These are phyloP conservation scores for Marchantia polymorpha DNA, from an alignment of 225 moss, liverwort and hornwort genomes.

Conservation along the genomic window DNA sequence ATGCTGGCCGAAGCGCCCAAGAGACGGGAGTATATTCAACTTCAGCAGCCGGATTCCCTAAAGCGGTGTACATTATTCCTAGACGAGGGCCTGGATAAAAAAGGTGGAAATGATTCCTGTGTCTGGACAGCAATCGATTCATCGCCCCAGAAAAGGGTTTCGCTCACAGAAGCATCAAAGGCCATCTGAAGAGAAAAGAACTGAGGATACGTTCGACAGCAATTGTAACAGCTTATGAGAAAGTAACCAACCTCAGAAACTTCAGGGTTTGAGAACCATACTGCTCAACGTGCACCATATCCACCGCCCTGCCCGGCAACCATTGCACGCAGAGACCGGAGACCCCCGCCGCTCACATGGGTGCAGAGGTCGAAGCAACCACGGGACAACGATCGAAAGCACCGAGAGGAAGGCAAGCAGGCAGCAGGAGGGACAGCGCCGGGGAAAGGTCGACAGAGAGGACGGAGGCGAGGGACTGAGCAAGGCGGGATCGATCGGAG, in stretches of 20 bases:
- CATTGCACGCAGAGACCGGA: background rate
- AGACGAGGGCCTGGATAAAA: background rate
- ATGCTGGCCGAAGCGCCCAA: no score
- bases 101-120: background rate
- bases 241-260: constrained; percentile 5
- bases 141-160: background rate
- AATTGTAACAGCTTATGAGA: background rate
- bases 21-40: no score
- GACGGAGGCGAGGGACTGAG: background rate
- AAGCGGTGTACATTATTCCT: background rate
- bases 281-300: background rate
- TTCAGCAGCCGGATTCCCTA: no score
- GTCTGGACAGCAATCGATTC: background rate
- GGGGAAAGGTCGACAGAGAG: background rate
- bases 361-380: background rate
- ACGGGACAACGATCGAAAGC: background rate
- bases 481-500: background rate
- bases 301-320: background rate
- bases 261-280: background rate
- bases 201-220: background rate
- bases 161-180: no score
- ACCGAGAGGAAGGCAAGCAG: background rate
- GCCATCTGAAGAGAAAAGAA: background rate
- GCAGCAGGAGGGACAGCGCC: background rate
- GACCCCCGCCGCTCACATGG: background rate